Evolutionary conservation across 2,329 filamentous ascomycete genomes (phyloP).

Genomic region (Colletotrichum tamarilloi): DNA sequence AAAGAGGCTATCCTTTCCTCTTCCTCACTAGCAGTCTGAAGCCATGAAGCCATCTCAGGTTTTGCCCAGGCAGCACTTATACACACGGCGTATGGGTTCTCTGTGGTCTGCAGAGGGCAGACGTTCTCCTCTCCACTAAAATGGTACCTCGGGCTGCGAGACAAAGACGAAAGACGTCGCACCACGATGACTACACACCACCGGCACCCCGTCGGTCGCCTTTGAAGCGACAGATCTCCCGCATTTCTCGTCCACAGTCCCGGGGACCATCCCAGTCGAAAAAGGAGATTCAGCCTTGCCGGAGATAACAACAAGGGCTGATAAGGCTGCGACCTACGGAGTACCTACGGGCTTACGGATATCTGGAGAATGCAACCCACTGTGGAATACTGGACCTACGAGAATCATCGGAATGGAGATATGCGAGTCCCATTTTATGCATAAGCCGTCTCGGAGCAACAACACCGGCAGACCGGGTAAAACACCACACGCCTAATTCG

Average conservation of each 20-base stretch:
- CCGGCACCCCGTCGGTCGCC: conserved; percentile 1
- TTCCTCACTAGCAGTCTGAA: neutral
- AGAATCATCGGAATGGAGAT: neutral
- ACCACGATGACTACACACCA: conserved; percentile 9
- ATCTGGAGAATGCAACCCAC: neutral
- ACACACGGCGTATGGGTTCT: conserved; percentile 4
- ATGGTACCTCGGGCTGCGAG: neutral
- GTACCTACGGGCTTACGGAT: neutral
- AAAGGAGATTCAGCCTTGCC: conserved; percentile 25
- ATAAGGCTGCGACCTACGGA: neutral
- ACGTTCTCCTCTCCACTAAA: conserved; percentile 14
- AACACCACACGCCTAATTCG: neutral
- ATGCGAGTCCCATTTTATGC: neutral
- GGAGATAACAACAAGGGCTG: neutral
- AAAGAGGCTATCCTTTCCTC: neutral
- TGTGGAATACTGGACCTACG: neutral
- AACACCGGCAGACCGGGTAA: neutral
- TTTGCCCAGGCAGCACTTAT: conserved; percentile 18
- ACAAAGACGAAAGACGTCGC: conserved; percentile 22
- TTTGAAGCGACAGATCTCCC: conserved; percentile 27
- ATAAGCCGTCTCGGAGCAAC: neutral
- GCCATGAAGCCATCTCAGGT: neutral
- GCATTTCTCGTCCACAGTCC: neutral
- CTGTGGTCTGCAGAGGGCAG: neutral
- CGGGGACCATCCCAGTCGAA: conserved; percentile 19